phyloP scores from a whole-genome alignment of 1,284 basidiomycete genomes.

The Trichosporon asahii region DNA sequence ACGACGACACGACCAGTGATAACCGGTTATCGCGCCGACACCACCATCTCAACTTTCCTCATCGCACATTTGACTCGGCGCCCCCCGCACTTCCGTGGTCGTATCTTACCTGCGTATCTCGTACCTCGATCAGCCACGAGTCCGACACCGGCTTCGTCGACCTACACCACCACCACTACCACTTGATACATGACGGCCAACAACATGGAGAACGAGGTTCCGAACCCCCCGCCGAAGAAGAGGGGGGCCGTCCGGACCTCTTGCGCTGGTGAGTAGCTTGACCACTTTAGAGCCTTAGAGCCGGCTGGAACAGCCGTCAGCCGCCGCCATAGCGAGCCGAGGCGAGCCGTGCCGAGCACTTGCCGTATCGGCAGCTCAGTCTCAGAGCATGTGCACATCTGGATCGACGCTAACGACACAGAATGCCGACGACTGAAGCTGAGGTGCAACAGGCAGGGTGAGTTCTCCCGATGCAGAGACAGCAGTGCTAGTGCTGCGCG shows the following conservation, averaged over 20 bases:
- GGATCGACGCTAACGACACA: background rate
- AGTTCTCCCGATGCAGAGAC: background rate
- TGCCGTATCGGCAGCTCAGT: background rate
- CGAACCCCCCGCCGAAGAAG: slow-evolving; percentile 6
- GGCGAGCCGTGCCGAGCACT: background rate
- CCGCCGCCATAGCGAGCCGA: background rate
- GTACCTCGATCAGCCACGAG: background rate
- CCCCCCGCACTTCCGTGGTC: background rate
- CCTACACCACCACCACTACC: background rate
- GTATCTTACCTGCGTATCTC: background rate
- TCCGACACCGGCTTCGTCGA: background rate
- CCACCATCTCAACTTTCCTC: background rate
- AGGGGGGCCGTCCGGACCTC: slow-evolving; percentile 2
- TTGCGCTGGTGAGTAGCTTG: background rate
- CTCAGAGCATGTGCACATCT: background rate
- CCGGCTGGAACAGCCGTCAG: background rate
- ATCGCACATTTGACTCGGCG: background rate
- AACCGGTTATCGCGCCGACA: background rate
- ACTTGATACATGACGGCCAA: background rate
- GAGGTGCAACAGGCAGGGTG: slow-evolving; percentile 9
- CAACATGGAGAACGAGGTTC: background rate
- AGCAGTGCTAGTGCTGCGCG: background rate
- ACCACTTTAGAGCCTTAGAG: too few relatives aligned
- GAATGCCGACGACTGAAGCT: slow-evolving; percentile 8
- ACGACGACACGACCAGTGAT: background rate